These are phyloP conservation scores for Pistacia atlantica DNA, from an alignment of 345 rosid genomes.

Conservation along the genomic window DNA sequence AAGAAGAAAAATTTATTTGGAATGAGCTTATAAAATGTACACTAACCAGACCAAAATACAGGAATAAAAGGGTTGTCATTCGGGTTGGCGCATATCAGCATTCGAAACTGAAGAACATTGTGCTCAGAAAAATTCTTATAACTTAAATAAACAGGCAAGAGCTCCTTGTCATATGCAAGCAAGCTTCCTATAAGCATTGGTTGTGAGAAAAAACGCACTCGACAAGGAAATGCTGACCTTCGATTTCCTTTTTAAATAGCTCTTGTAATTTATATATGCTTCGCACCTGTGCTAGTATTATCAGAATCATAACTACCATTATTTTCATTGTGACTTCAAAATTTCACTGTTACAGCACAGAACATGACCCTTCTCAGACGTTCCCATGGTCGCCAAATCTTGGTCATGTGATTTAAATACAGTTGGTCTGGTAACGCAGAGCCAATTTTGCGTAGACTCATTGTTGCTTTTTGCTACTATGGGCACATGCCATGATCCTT, in stretches of 20 bases:
- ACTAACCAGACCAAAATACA: neutral
- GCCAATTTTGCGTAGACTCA: constrained; percentile 50
- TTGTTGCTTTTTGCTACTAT: constrained; percentile 26
- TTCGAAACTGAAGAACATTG: neutral
- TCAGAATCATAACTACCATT: constrained; percentile 1
- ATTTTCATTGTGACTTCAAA: constrained; percentile 5
- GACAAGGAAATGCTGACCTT: neutral
- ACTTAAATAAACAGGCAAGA: no score
- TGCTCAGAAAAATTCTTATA: neutral
- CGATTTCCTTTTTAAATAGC: no score
- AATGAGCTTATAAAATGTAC: neutral
- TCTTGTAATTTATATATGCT: no score
- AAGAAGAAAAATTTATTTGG: no score
- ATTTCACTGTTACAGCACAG: neutral
- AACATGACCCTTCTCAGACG: constrained; percentile 19
- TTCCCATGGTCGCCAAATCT: constrained; percentile 20
- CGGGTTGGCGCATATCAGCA: neutral
- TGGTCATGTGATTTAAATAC: constrained; percentile 19
- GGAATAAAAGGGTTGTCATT: no score
- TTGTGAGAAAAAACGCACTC: neutral
- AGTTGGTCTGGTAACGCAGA: constrained; percentile 56
- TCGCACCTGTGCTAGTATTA: neutral
- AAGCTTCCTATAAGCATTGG: neutral
- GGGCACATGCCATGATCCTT: constrained; percentile 92
- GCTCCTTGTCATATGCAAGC: neutral